Evolutionary conservation across 805 yeast species (phyloP), one percentile per base, ranked within the genome.

Genomic region (Saccharomycopsis sp.): DNA sequence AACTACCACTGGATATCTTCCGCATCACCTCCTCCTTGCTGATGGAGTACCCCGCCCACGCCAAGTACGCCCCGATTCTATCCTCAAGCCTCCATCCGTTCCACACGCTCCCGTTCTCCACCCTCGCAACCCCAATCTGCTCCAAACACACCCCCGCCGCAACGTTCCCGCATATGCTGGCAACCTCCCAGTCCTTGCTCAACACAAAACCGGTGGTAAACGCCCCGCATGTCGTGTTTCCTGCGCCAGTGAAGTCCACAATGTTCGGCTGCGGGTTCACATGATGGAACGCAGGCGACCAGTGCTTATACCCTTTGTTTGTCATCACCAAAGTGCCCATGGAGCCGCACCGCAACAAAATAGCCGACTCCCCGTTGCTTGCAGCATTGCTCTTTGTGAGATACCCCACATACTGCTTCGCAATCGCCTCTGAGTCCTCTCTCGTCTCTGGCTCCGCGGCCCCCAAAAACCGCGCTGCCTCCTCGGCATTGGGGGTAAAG

Each of bases 191-290:
- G 68, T 80, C 73, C 34, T 70, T 47, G 62, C 81, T 71, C 54
- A 83, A 67, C 1, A 79, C 72, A 62, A 79, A 81, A 0, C 84
- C 94, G 1, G 85, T 72, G 8, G 85, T 79, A 57, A 90, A 79
- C 0, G 88, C 96, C 0, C 97, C 97, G 54, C 89, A 80, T 67
- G 87, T 91, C 0, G 96, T 79, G 66, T 91, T 95, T 0, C 98
- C 98, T 16, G 96, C 97, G 0, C 98, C 98, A 0, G 97, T 91
- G 1, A 97, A 95, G 69, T 91, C 98, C 1, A 87, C 74, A 0
- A 91, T 91, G 52, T 69, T 68, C 65, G 66, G 74, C 2, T 66
- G 64, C 18, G 59, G 59, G 20, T 71, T 73, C 18, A 71, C 68
- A 12, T 66, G 68, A 66, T 91, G 96, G 68, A 86, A 92, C 0